These are phyloP conservation scores for Tylopilus sp. DNA, from an alignment of 768 basidiomycete species.

Conservation along the genomic window DNA sequence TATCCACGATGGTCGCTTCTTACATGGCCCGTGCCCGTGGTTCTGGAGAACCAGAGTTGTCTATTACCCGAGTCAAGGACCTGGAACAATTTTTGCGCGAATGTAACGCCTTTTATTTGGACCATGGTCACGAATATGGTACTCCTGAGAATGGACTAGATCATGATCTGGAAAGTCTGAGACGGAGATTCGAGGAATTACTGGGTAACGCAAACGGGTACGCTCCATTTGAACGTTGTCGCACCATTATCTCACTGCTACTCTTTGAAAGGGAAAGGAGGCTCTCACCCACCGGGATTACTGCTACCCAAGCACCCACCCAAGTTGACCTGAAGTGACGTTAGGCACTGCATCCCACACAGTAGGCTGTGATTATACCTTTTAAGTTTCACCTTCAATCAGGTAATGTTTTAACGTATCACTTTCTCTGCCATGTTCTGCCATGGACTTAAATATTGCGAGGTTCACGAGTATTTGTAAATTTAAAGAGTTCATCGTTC, in stretches of 20 bases:
- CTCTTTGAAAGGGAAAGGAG: slow-evolving; percentile 17
- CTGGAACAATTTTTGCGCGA: slow-evolving; percentile 69
- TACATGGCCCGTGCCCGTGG: slow-evolving; percentile 70
- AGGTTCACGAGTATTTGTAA: too few species aligned
- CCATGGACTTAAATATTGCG: too few species aligned
- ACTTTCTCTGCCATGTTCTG: not conserved
- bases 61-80: slow-evolving; percentile 51
- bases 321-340: not conserved
- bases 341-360: not conserved
- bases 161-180: slow-evolving; percentile 2
- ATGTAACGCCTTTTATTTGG: slow-evolving; percentile 52
- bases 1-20: slow-evolving; percentile 67
- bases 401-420: not conserved
- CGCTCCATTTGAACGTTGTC: not conserved
- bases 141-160: slow-evolving; percentile 9
- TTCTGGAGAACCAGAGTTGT: slow-evolving; percentile 68
- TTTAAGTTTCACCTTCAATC: too few species aligned
- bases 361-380: too few species aligned
- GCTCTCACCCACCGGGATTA: slow-evolving; percentile 14
- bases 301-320: not conserved
- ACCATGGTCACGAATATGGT: slow-evolving; percentile 42
- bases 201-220: slow-evolving; percentile 26
- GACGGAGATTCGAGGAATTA: slow-evolving; percentile 29
- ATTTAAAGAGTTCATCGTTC: too few species aligned
- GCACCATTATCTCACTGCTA: not conserved